phyloP scores from a whole-genome alignment of 2,329 filamentous ascomycete species.

The Neophaeococcomyces mojaviensis region DNA sequence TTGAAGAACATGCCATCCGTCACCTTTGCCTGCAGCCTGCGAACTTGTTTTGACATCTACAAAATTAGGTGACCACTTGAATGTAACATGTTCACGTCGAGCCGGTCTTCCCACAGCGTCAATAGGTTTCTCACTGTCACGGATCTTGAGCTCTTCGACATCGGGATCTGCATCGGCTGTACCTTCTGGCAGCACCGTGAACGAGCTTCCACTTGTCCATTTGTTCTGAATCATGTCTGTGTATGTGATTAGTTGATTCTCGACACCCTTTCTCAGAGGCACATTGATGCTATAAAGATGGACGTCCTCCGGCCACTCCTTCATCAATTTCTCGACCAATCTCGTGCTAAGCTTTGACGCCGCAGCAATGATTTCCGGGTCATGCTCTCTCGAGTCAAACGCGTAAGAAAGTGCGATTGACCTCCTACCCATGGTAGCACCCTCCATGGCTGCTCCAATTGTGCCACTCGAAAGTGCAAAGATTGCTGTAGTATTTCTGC shows the following conservation, averaged over 20 bases:
- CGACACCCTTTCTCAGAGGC: slow-evolving; percentile 70
- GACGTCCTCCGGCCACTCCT: slow-evolving; percentile 64
- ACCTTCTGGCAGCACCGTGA: slow-evolving; percentile 64
- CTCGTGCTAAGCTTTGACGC: slow-evolving; percentile 67
- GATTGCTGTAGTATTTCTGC: slow-evolving; percentile 71
- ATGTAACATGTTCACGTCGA: slow-evolving; percentile 69
- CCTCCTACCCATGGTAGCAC: slow-evolving; percentile 60
- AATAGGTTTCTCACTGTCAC: slow-evolving; percentile 51
- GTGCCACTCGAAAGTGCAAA: slow-evolving; percentile 74
- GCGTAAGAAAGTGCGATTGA: slow-evolving; percentile 83
- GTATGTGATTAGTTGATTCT: slow-evolving; percentile 65
- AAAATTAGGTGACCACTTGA: slow-evolving; percentile 89
- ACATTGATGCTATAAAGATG: slow-evolving; percentile 92
- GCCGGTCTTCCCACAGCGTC: slow-evolving; percentile 16
- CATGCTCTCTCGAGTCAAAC: slow-evolving; percentile 79
- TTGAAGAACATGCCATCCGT: slow-evolving; percentile 87
- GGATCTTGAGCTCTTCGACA: slow-evolving; percentile 65
- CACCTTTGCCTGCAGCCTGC: slow-evolving; percentile 68
- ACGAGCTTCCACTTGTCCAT: slow-evolving; percentile 79
- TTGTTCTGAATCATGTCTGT: slow-evolving; percentile 84
- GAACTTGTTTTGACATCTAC: slow-evolving; percentile 81
- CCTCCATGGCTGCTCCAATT: slow-evolving; percentile 69
- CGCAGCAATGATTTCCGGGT: slow-evolving; percentile 69
- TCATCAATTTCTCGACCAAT: slow-evolving; percentile 70
- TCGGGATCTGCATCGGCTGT: slow-evolving; percentile 53